Base-by-base conservation (phyloP, 257 asterid species). In the Nicotiana knightiana region DNA sequence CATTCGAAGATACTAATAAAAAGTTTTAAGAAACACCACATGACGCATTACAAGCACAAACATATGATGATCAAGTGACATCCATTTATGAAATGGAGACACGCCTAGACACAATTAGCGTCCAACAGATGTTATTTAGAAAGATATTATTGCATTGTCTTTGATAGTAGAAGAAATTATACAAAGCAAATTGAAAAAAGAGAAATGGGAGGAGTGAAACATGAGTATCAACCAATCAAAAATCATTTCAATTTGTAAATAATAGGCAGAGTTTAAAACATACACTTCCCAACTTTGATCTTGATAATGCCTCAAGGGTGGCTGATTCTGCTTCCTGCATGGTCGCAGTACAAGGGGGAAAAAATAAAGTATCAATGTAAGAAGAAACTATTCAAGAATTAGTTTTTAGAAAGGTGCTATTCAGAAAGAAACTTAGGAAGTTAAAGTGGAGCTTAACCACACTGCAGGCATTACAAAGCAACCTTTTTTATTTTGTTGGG, bases 241-340 rank as follows among this genome's bases (percentile, higher is more conserved):
- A 17, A 9, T 4, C 46, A 83, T 28, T 13, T 55, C 70, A 71
- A 54, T 54, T 64, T 76, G 62, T 76, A 85, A 39, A 76, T 35
- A 84, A 85, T 55, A 53, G 57, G 82, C 39, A 84, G 77, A 66
- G 71, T 39, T 62, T 70, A 59, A 33, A 67, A 24, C 97, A 81
- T 94, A 96, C 99, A 86, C 88, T 93, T 91, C 97, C 99, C 61
- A 85, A 89, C 92, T 90, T 94, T 77, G 97, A 92, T 89, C 93
- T 87, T 77, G 99, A 91, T 83, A 93, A 65, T 83, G 99, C 99
- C 90, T 96, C 99, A 65, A 96, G 97, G 78, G 97, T 96, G 54
- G 98, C 98, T 83, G 95, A 84, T 86, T 96, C 99, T 85, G 97
- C 95, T 88, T 94, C 99, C 98, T 96, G 86, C 89, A 88, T 83